A percentile compares a stretch with the other conserved stretches of the same genome.
Conservation (phyloP, 805 yeast species). For the Yamadazyma takamatsuzukensis region DNA sequence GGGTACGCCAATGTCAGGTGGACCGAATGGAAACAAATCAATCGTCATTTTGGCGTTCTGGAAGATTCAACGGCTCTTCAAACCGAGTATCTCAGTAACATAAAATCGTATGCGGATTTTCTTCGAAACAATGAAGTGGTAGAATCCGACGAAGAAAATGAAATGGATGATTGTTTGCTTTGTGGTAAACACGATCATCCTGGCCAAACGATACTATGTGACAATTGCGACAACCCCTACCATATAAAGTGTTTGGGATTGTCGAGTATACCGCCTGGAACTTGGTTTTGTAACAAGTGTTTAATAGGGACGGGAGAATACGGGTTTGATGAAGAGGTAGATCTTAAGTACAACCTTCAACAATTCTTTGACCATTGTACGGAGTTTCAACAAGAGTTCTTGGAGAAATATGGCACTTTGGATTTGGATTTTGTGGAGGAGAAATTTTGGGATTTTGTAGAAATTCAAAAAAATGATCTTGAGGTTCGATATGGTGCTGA, state of each 20-base stretch:
- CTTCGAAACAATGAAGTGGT: constrained; percentile 30
- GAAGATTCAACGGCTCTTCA: constrained; percentile 14
- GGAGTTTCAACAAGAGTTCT: constrained; percentile 45
- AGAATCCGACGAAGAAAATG: constrained; percentile 27
- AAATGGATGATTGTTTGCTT: constrained; percentile 40
- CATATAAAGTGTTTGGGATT: constrained; percentile 66
- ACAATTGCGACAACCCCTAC: constrained; percentile 66
- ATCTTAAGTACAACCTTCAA: constrained; percentile 49
- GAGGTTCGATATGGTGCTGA: constrained; percentile 84
- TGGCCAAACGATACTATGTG: constrained; percentile 55
- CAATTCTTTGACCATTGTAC: constrained; percentile 59
- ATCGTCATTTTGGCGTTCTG: constrained; percentile 20
- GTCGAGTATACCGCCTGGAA: constrained; percentile 47
- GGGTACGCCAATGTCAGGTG: constrained; percentile 16
- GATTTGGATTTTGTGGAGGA: constrained; percentile 49
- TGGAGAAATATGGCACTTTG: constrained; percentile 26
- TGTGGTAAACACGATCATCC: constrained; percentile 49
- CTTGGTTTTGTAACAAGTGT: constrained; percentile 83
- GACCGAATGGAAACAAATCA: constrained; percentile 20
- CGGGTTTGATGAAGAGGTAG: constrained; percentile 71
- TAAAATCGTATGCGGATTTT: constrained; percentile 31
- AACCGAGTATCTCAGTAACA: constrained; percentile 20
- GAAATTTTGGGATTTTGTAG: constrained; percentile 62
- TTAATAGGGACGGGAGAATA: constrained; percentile 84
- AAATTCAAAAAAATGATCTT: constrained; percentile 37